Conservation (phyloP, 2,329 filamentous ascomycete genomes). For the Fusarium euwallaceae region DNA sequence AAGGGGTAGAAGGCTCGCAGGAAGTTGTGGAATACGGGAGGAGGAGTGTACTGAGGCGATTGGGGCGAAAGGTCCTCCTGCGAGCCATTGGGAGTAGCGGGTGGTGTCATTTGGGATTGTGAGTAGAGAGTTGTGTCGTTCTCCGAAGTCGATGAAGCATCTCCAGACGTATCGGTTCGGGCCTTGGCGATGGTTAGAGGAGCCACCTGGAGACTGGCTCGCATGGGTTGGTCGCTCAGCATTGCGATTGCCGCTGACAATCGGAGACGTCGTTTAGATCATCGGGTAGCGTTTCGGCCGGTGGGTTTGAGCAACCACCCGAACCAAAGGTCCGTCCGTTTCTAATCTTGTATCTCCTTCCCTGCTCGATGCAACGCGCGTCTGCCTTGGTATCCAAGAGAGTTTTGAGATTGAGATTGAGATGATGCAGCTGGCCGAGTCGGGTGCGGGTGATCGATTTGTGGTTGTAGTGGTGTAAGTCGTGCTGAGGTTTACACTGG, state of each 20-base stretch:
- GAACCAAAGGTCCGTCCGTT: constrained; percentile 33
- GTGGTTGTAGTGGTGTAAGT: constrained; percentile 34
- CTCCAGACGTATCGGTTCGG: constrained; percentile 41
- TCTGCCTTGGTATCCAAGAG: constrained; percentile 42
- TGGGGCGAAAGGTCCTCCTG: constrained; percentile 67
- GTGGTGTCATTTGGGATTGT: constrained; percentile 79
- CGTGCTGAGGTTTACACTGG: constrained; percentile 17
- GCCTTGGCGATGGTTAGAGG: constrained; percentile 67
- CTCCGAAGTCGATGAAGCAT: constrained; percentile 49
- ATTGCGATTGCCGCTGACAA: constrained; percentile 51
- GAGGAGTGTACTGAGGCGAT: constrained; percentile 57
- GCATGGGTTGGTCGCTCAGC: constrained; percentile 60
- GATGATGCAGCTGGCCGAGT: constrained; percentile 4
- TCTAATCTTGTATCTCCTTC: constrained; percentile 7
- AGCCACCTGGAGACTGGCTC: constrained; percentile 72
- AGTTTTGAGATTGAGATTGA: constrained; percentile 7
- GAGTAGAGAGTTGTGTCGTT: constrained; percentile 58
- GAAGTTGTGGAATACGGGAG: constrained; percentile 90
- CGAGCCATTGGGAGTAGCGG: constrained; percentile 78
- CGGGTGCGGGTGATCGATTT: constrained; percentile 6
- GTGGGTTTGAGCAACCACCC: constrained; percentile 41
- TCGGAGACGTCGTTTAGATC: constrained; percentile 44
- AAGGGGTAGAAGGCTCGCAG: constrained; percentile 95
- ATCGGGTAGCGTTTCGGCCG: constrained; percentile 44
- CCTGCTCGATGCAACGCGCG: not conserved